Conservation (phyloP, 23 red algal genomes). For the Porphyridium purpureum region DNA sequence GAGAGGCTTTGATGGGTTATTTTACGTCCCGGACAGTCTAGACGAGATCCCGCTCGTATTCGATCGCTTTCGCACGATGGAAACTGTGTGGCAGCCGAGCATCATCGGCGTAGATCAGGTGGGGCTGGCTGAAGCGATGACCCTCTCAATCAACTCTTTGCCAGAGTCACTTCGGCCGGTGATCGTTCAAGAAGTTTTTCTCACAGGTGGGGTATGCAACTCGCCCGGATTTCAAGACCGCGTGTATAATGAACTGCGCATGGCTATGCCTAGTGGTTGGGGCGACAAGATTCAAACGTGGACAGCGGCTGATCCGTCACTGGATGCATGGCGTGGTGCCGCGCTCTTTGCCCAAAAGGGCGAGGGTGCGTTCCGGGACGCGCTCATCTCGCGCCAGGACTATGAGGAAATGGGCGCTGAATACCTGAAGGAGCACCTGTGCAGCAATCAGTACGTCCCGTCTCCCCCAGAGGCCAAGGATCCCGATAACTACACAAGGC, state of each 20-base stretch:
- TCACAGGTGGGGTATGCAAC: constrained; percentile 35
- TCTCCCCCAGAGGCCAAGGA: no score
- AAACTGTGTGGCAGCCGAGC: constrained; percentile 44
- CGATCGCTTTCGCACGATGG: constrained; percentile 36
- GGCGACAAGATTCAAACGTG: constrained; percentile 20
- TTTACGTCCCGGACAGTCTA: constrained; percentile 19
- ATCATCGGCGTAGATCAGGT: constrained; percentile 50
- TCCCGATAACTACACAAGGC: no score
- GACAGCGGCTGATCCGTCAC: constrained; percentile 20
- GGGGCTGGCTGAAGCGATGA: constrained; percentile 38
- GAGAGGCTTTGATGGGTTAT: constrained; percentile 17
- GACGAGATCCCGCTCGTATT: constrained; percentile 30
- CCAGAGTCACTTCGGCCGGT: constrained; percentile 5
- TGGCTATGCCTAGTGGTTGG: constrained; percentile 22
- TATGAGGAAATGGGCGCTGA: constrained; percentile 64
- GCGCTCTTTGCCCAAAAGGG: constrained; percentile 34
- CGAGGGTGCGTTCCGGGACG: constrained; percentile 13
- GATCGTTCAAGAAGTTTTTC: constrained; percentile 47
- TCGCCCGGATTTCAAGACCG: constrained; percentile 17
- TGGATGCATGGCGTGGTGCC: constrained; percentile 60
- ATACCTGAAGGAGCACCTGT: constrained; percentile 50
- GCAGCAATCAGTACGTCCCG: constrained; percentile 24
- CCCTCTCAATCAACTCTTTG: constrained; percentile 1
- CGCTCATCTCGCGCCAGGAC: constrained; percentile 24
- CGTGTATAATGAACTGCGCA: constrained; percentile 20